Evolutionary conservation across 2,329 filamentous ascomycete genomes (phyloP).

Genomic region (Penicillium sp.): DNA sequence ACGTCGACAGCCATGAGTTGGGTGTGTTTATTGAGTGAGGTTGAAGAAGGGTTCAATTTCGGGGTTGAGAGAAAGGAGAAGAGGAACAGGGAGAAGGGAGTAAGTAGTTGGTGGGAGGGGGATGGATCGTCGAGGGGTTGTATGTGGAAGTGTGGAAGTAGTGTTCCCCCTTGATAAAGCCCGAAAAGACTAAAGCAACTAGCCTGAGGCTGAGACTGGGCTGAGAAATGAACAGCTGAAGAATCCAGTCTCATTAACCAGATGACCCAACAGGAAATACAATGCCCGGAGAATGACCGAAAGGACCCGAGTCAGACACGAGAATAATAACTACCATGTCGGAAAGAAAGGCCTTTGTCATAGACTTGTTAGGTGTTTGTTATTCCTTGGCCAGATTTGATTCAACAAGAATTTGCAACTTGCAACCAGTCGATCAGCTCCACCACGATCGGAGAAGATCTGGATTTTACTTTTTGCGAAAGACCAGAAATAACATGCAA

Average conservation of each 20-base stretch:
- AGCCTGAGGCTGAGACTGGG: background rate
- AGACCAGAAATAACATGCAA: background rate
- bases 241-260: background rate
- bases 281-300: too few relatives aligned
- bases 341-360: background rate
- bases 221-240: background rate
- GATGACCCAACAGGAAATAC: too few relatives aligned
- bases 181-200: background rate
- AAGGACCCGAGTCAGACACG: background rate
- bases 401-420: too few relatives aligned
- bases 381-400: too few relatives aligned
- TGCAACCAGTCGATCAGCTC: slow-evolving; percentile 13
- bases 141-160: background rate
- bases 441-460: slow-evolving; percentile 19
- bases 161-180: background rate
- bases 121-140: slow-evolving; percentile 8
- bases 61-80: background rate
- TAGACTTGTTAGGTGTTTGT: too few relatives aligned
- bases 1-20: slow-evolving; percentile 47
- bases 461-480: slow-evolving; percentile 22
- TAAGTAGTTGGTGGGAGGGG: background rate
- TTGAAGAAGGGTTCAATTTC: background rate
- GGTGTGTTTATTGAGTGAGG: slow-evolving; percentile 9
- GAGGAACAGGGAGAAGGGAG: slow-evolving; percentile 9
- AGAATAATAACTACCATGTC: background rate